Conservation (phyloP, 306 rosid genomes). For the Glycine soja region DNA sequence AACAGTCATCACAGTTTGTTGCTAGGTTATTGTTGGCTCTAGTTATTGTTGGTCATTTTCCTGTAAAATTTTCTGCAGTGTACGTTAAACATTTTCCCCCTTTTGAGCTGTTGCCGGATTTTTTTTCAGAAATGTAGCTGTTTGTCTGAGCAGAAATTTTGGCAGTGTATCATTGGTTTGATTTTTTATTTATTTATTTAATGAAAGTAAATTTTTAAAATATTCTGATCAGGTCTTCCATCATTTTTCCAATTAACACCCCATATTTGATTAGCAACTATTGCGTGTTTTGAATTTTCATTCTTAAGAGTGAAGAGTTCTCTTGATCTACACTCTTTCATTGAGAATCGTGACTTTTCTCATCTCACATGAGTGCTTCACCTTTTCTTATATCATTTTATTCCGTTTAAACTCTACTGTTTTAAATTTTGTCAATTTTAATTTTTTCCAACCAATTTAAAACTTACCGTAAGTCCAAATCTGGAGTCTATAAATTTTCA, state of each 20-base stretch:
- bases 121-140: constrained; percentile 36
- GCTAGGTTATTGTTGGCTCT: constrained; percentile 33
- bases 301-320: not conserved
- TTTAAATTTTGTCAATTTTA: not conserved
- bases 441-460: not conserved
- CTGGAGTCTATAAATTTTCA: not conserved
- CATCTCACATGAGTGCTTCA: too few species aligned
- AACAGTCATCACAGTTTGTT: constrained; percentile 15
- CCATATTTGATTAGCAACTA: too few species aligned
- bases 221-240: not conserved
- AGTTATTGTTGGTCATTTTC: constrained; percentile 33
- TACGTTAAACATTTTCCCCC: constrained; percentile 21
- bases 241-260: not conserved
- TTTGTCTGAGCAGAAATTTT: constrained; percentile 46
- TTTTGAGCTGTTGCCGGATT: constrained; percentile 28
- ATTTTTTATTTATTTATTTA: constrained; percentile 24
- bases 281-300: too few species aligned
- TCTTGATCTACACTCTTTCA: not conserved
- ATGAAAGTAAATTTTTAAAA: not conserved
- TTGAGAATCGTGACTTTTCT: not conserved
- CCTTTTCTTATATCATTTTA: not conserved
- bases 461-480: not conserved
- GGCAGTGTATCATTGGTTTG: constrained; percentile 41
- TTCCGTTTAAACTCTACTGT: not conserved
- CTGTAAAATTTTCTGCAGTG: constrained; percentile 44